Evolutionary conservation across 2,329 filamentous ascomycete genomes (phyloP).

Genomic region (Colletotrichum agaves): DNA sequence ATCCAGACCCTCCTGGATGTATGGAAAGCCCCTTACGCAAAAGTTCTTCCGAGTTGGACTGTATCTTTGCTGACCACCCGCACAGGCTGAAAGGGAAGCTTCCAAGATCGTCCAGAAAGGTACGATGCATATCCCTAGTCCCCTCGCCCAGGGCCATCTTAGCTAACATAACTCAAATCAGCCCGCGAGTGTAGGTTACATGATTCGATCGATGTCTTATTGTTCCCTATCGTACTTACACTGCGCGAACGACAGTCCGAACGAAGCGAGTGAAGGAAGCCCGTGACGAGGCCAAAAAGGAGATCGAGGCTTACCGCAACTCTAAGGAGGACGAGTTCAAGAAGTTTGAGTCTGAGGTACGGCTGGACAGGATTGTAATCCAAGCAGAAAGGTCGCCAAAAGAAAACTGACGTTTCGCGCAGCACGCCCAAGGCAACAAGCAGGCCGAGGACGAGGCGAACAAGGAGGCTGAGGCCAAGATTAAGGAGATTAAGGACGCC

Average conservation of each 20-base stretch:
- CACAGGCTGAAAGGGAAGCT: constrained; percentile 93
- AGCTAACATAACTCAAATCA: constrained; percentile 47
- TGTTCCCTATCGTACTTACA: background rate
- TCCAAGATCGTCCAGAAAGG: constrained; percentile 99
- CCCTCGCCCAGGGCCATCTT: background rate
- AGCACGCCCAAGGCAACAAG: constrained; percentile 93
- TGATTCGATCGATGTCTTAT: constrained; percentile 25
- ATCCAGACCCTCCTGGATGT: constrained; percentile 99
- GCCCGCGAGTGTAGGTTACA: constrained; percentile 84
- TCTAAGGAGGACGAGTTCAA: constrained; percentile 95
- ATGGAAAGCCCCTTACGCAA: constrained; percentile 52
- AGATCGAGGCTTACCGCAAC: constrained; percentile 92
- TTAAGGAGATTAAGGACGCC: constrained; percentile 82
- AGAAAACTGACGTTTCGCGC: constrained; percentile 14
- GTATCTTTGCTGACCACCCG: constrained; percentile 14
- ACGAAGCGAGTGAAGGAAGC: constrained; percentile 98
- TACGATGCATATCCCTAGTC: constrained; percentile 52
- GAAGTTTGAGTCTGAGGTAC: constrained; percentile 83
- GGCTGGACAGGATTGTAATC: constrained; percentile 12
- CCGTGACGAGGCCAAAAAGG: constrained; percentile 94
- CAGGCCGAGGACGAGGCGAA: constrained; percentile 84
- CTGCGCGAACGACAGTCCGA: constrained; percentile 59
- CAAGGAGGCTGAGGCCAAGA: constrained; percentile 79
- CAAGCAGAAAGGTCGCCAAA: background rate
- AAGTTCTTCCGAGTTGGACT: background rate